phyloP scores from a whole-genome alignment of 1,284 basidiomycete species.

The Puccinia hordei region DNA sequence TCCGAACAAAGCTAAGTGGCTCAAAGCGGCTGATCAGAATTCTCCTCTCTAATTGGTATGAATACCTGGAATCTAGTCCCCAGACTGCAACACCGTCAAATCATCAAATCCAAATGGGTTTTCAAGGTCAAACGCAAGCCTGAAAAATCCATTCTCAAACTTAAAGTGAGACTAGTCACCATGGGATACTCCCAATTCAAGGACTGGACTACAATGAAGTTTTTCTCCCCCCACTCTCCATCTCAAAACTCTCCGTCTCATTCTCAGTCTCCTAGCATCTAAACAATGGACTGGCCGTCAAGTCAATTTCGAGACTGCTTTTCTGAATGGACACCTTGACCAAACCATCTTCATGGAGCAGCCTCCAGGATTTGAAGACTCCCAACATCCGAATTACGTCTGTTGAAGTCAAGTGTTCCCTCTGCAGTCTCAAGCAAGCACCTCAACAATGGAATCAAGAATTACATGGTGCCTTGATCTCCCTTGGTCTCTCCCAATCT shows the following conservation, averaged over 20 bases:
- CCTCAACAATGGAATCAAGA: not conserved
- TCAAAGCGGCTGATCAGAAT: not conserved
- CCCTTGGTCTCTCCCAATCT: not conserved
- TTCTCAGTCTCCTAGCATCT: not conserved
- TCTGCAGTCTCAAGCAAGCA: conserved; percentile 19
- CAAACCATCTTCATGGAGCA: conserved; percentile 7
- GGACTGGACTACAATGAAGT: conserved; percentile 47
- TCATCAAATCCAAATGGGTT: conserved; percentile 42
- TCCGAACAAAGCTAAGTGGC: not conserved
- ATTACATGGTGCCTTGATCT: not conserved
- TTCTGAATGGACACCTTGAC: not conserved
- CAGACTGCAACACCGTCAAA: not conserved
- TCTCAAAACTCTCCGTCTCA: not conserved
- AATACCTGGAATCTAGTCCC: not conserved
- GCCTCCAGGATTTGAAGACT: conserved; percentile 14
- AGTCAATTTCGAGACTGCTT: too few relatives aligned
- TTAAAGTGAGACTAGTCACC: not conserved
- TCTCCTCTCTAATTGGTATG: not conserved
- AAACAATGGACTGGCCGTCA: not conserved
- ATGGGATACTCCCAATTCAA: conserved; percentile 42
- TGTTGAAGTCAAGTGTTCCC: not conserved
- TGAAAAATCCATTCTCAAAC: conserved; percentile 20
- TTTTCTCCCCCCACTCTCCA: too few relatives aligned
- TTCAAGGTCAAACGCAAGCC: conserved; percentile 16
- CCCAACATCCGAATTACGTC: not conserved